A percentile compares a stretch with the other conserved stretches of the same genome.
phyloP scores from a whole-genome alignment of 2,329 filamentous ascomycete genomes.

The Domatiomyces catenatus region DNA sequence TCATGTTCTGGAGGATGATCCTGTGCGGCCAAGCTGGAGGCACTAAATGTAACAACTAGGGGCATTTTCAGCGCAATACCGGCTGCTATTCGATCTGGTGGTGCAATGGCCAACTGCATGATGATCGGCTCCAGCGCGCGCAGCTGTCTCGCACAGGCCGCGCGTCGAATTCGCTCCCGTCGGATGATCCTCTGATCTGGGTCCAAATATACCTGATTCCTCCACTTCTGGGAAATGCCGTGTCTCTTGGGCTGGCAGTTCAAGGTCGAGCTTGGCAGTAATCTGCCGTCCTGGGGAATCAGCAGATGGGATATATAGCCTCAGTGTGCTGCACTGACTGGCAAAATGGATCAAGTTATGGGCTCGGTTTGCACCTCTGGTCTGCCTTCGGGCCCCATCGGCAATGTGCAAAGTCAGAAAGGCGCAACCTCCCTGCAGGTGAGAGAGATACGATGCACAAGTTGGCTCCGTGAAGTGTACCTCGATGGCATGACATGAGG shows the following conservation, averaged over 20 bases:
- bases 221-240: neutral
- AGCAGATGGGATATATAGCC: neutral
- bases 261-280: neutral
- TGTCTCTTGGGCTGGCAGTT: neutral
- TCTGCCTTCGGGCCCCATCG: neutral
- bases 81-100: constrained; percentile 9
- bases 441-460: neutral
- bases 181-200: neutral
- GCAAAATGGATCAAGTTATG: neutral
- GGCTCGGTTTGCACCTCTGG: neutral
- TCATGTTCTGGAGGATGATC: constrained; percentile 1
- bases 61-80: constrained; percentile 5
- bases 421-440: neutral
- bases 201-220: neutral
- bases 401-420: neutral
- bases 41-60: constrained; percentile 10
- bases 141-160: neutral
- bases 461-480: neutral
- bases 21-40: neutral
- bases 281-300: neutral
- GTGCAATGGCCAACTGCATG: constrained; percentile 12
- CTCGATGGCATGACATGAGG: neutral
- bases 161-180: neutral
- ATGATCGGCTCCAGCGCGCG: neutral
- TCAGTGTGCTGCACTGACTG: neutral